Conservation (phyloP, 2,329 filamentous ascomycete genomes). For the Aspergillus neoniger region DNA sequence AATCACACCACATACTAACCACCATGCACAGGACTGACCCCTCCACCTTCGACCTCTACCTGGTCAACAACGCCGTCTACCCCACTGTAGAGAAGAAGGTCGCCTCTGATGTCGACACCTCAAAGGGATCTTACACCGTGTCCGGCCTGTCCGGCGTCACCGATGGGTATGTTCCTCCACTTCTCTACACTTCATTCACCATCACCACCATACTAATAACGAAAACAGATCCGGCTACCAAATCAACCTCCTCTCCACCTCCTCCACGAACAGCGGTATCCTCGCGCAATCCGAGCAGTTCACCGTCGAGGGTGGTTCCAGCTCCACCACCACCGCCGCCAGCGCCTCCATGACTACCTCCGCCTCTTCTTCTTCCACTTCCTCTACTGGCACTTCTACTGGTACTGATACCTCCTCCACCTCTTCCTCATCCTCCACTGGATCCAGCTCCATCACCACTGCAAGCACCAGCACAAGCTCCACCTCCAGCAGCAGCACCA, state of each 20-base stretch:
- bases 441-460: background rate
- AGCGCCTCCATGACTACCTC: conserved; percentile 17
- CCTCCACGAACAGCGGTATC: conserved; percentile 40
- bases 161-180: conserved; percentile 22
- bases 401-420: conserved; percentile 3
- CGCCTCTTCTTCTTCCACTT: conserved; percentile 15
- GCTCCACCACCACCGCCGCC: conserved; percentile 15
- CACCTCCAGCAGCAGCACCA: background rate
- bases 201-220: background rate
- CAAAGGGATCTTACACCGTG: conserved; percentile 39
- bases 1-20: conserved; percentile 1
- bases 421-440: conserved; percentile 5
- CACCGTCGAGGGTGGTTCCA: conserved; percentile 27
- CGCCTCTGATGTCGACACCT: conserved; percentile 39
- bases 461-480: background rate
- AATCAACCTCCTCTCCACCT: conserved; percentile 43
- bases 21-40: conserved; percentile 38
- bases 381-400: conserved; percentile 13
- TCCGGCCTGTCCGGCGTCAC: conserved; percentile 29
- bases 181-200: background rate
- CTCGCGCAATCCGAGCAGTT: conserved; percentile 45
- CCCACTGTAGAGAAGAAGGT: conserved; percentile 37
- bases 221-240: conserved; percentile 38
- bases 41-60: conserved; percentile 41
- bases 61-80: conserved; percentile 43